phyloP scores from a whole-genome alignment of 208 protist genomes.

The Wallacemonas rigidus region DNA sequence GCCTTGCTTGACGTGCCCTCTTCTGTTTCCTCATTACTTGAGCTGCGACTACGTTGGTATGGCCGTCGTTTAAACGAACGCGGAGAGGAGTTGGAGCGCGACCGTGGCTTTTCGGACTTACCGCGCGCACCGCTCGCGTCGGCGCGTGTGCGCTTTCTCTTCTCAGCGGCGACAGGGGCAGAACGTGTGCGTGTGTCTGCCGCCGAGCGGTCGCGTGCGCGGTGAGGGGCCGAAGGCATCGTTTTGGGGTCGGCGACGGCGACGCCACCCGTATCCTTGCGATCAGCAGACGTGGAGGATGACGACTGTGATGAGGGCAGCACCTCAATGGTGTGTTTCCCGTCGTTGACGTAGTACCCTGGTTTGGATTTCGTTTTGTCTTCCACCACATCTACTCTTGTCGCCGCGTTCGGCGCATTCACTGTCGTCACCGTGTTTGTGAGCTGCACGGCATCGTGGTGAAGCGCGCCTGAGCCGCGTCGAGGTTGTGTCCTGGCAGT shows the following conservation, averaged over 20 bases:
- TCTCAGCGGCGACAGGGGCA: background rate
- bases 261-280: background rate
- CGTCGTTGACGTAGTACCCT: slow-evolving; percentile 5
- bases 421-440: background rate
- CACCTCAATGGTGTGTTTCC: slow-evolving; percentile 11
- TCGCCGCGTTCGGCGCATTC: background rate
- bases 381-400: background rate
- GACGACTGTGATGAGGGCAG: background rate
- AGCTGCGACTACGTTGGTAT: slow-evolving; percentile 14
- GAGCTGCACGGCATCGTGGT: background rate
- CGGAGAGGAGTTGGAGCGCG: background rate
- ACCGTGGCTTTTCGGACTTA: background rate
- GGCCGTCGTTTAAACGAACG: background rate
- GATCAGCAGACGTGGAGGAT: background rate
- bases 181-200: slow-evolving; percentile 8
- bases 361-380: background rate
- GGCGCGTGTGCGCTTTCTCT: background rate
- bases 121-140: background rate
- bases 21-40: slow-evolving; percentile 6
- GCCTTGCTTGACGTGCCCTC: background rate
- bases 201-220: background rate
- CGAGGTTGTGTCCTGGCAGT: background rate
- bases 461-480: background rate
- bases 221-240: background rate
- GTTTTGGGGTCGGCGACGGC: background rate